Conservation (phyloP, 2,329 filamentous ascomycete genomes). For the Taxawa tesnikishii region DNA sequence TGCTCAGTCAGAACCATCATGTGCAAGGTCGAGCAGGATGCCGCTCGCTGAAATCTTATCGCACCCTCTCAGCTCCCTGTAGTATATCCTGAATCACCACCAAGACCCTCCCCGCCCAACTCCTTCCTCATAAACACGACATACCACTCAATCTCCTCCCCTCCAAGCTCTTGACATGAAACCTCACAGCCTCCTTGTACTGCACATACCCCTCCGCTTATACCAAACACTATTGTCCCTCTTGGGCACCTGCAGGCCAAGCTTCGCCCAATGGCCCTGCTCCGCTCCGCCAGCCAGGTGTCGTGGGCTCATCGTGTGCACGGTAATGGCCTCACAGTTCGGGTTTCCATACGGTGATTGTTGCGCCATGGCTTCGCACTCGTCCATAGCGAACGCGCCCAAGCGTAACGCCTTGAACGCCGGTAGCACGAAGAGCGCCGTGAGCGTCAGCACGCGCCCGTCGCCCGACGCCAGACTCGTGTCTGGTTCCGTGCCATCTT, state of each 20-base stretch:
- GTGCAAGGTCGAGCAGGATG: no score
- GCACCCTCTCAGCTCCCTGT: no score
- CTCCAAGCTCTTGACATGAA: background rate
- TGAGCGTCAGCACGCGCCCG: slow-evolving; percentile 8
- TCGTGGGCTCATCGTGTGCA: slow-evolving; percentile 8
- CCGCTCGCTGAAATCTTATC: no score
- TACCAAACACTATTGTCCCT: slow-evolving; percentile 9
- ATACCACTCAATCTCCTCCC: slow-evolving; percentile 38
- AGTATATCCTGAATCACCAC: background rate
- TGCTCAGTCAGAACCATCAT: no score
- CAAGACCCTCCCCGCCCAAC: slow-evolving; percentile 29
- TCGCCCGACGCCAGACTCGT: slow-evolving; percentile 5
- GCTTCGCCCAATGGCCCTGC: slow-evolving; percentile 5
- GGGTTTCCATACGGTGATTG: slow-evolving; percentile 7
- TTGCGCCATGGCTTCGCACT: slow-evolving; percentile 8
- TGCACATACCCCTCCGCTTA: slow-evolving; percentile 6
- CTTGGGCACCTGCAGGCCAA: slow-evolving; percentile 1
- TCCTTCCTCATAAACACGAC: slow-evolving; percentile 48
- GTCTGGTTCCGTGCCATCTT: slow-evolving; percentile 5
- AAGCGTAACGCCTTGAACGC: slow-evolving; percentile 7
- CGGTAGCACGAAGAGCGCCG: slow-evolving; percentile 11
- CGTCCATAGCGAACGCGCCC: slow-evolving; percentile 9
- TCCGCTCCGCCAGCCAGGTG: slow-evolving; percentile 6
- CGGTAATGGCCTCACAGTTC: slow-evolving; percentile 7
- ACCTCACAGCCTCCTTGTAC: slow-evolving; percentile 10